Percentiles rank a stretch among this genome's conserved stretches.
Conservation (phyloP, 1,284 basidiomycete species). For the Xanthoconium separans region DNA sequence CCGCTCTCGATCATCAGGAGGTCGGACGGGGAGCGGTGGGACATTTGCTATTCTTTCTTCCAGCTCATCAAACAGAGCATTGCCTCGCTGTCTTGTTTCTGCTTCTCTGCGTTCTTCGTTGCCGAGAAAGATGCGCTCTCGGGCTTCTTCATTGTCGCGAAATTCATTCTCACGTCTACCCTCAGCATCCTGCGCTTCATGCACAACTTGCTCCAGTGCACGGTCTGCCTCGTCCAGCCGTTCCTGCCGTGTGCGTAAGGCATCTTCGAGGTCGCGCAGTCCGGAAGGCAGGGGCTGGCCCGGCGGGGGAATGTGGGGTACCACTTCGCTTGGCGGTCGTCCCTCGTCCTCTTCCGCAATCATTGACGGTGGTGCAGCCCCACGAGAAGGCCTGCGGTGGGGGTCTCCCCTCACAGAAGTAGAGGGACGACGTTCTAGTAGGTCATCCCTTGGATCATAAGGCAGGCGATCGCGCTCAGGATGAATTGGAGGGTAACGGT, state of each 20-base stretch:
- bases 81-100: constrained; percentile 50
- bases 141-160: constrained; percentile 59
- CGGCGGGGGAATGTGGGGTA: constrained; percentile 27
- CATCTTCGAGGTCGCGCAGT: constrained; percentile 39
- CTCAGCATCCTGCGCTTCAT: constrained; percentile 56
- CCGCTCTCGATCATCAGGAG: constrained; percentile 19
- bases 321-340: constrained; percentile 25
- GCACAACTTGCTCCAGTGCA: constrained; percentile 44
- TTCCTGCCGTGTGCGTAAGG: constrained; percentile 51
- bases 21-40: constrained; percentile 23
- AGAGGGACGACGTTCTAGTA: constrained; percentile 17
- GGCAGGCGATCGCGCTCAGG: constrained; percentile 10
- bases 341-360: constrained; percentile 19
- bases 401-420: constrained; percentile 5
- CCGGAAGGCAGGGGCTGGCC: neutral
- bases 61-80: constrained; percentile 49
- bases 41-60: constrained; percentile 38
- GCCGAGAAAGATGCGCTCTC: constrained; percentile 59
- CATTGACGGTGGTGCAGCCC: constrained; percentile 10
- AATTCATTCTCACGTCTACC: constrained; percentile 60
- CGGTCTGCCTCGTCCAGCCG: constrained; percentile 55
- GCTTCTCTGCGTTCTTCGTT: constrained; percentile 55
- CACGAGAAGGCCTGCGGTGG: constrained; percentile 13
- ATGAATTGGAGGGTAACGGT: constrained; percentile 10
- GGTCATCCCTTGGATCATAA: constrained; percentile 5